Percentiles rank a stretch among this genome's conserved stretches.
These are phyloP conservation scores for Aspergillus aculeatus DNA, from an alignment of 2,329 filamentous ascomycete genomes.

Conservation along the genomic window DNA sequence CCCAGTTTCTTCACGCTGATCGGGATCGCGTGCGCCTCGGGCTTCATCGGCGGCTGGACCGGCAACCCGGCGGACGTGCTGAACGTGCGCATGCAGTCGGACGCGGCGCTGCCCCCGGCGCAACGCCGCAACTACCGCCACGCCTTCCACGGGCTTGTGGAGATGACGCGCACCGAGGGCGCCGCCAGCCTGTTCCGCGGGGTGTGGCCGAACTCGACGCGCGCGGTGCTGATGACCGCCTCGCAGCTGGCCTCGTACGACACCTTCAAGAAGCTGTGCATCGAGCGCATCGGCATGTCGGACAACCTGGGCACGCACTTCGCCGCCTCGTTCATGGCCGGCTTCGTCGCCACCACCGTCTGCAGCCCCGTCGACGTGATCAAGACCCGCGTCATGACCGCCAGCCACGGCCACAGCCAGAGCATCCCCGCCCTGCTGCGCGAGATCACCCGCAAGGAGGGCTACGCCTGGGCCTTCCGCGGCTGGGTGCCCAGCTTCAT, in stretches of 20 bases:
- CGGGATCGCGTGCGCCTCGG: slow-evolving; percentile 77
- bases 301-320: slow-evolving; percentile 63
- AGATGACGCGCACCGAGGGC: slow-evolving; percentile 87
- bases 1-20: slow-evolving; percentile 76
- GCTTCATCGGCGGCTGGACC: slow-evolving; percentile 82
- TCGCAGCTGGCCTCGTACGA: slow-evolving; percentile 65
- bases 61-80: slow-evolving; percentile 95
- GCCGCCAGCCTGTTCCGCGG: slow-evolving; percentile 73
- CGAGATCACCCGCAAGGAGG: slow-evolving; percentile 57
- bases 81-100: slow-evolving; percentile 98
- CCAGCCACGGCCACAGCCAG: slow-evolving; percentile 45
- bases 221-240: slow-evolving; percentile 66
- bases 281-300: slow-evolving; percentile 52
- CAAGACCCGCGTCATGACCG: slow-evolving; percentile 65
- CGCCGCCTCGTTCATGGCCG: slow-evolving; percentile 59
- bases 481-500: slow-evolving; percentile 69
- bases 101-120: slow-evolving; percentile 68
- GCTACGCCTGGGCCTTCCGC: slow-evolving; percentile 63
- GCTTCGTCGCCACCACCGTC: slow-evolving; percentile 66
- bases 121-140: slow-evolving; percentile 85
- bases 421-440: slow-evolving; percentile 51
- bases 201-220: slow-evolving; percentile 62
- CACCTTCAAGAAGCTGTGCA: slow-evolving; percentile 59
- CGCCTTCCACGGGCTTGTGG: slow-evolving; percentile 78
- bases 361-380: slow-evolving; percentile 67